These are phyloP conservation scores for Solanum clarkiae DNA, from an alignment of 257 asterid genomes.

Conservation along the genomic window DNA sequence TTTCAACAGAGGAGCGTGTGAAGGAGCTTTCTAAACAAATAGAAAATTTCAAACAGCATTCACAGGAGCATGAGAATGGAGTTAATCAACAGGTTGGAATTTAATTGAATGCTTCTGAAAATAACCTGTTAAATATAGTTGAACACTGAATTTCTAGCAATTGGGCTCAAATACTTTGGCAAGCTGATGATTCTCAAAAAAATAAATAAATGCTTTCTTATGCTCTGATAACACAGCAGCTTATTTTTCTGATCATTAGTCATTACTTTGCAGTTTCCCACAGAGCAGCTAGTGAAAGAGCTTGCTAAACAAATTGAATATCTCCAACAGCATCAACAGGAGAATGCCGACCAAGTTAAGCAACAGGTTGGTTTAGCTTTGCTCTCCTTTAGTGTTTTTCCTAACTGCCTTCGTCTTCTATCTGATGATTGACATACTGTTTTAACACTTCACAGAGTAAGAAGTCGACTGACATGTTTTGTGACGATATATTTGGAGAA, in stretches of 20 bases:
- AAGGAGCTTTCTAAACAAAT: neutral
- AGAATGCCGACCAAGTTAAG: neutral
- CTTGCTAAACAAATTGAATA: neutral
- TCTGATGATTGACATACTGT: neutral
- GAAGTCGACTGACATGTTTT: constrained; percentile 61
- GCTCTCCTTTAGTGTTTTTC: constrained; percentile 15
- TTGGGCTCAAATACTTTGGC: neutral
- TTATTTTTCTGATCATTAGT: neutral
- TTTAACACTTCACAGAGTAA: constrained; percentile 50
- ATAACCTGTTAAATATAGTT: neutral
- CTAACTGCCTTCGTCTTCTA: neutral
- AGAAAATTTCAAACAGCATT: neutral
- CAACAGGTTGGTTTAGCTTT: neutral
- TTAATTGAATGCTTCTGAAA: neutral
- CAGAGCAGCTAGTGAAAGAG: neutral
- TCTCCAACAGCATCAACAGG: neutral
- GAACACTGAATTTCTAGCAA: neutral
- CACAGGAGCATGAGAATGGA: neutral
- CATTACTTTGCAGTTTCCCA: neutral
- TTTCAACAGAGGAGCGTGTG: neutral
- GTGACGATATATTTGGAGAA: constrained; percentile 91
- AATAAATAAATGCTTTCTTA: constrained; percentile 6
- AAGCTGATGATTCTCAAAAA: neutral
- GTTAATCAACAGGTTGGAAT: constrained; percentile 13
- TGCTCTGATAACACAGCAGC: neutral